Base-by-base conservation (phyloP, 2,329 filamentous ascomycete genomes). In the Aspergillus texensis region DNA sequence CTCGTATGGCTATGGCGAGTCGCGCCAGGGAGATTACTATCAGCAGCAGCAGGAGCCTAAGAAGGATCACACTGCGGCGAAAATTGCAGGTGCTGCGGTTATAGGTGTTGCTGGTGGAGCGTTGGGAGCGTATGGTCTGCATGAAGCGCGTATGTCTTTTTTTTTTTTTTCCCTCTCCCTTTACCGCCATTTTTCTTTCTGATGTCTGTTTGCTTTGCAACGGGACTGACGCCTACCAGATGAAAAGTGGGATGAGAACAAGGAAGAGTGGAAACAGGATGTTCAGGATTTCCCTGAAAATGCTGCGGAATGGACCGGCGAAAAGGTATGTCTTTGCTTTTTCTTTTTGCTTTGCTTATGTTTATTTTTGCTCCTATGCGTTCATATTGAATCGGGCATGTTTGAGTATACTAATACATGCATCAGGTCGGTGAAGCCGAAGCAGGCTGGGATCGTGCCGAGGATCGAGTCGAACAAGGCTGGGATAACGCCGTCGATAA, bases 71-170 rank as follows among this genome's bases (percentile, higher is more conserved):
- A 69, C 69, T 30, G 55, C 77, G 65, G 67, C 74, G 45, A 80
- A 81, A 65, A 77, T 74, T 10, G 78, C 75, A 1, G 67, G 78
- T 21, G 81, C 78, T 36, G 79, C 74, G 3, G 80, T 74, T 24
- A 77, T 77, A 1, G 81, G 81, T 5, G 58, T 80, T 21, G 74
- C 77, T 10, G 81, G 79, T 19, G 81, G 81, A 60, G 81, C 80
- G 50, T 61, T 82, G 58, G 67, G 81, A 58, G 80, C 79, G 77
- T 78, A 83, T 63, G 81, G 82, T 62, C 80, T 79, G 6, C 73
- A 80, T 58, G 75, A 82, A 69, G 75, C 81, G 36, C 71, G 78
- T 79, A 68, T 59, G 75, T 72, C 43, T 46, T 65, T 32, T 46
- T 48, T 54, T 60, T 43, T 32, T 46, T 48, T 54, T 60, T 43